phyloP scores from a whole-genome alignment of 2,329 filamentous ascomycete species.

The Epichloe amarillans region DNA sequence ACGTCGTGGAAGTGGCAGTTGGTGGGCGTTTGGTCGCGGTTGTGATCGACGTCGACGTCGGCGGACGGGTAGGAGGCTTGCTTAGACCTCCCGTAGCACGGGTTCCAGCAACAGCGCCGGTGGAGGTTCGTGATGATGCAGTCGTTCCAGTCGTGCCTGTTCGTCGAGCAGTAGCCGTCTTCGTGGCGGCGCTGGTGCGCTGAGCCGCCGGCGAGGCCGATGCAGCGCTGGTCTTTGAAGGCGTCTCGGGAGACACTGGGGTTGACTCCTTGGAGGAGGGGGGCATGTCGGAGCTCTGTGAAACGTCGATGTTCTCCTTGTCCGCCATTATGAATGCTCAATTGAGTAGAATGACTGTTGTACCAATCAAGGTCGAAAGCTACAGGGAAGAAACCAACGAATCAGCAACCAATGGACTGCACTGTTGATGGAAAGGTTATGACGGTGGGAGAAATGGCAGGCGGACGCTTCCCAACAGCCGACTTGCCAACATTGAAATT shows the following conservation, averaged over 20 bases:
- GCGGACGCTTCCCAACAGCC: background rate
- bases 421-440: background rate
- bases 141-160: slow-evolving; percentile 17
- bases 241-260: slow-evolving; percentile 19
- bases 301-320: slow-evolving; percentile 31
- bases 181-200: slow-evolving; percentile 20
- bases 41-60: slow-evolving; percentile 18
- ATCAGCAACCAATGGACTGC: background rate
- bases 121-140: slow-evolving; percentile 9
- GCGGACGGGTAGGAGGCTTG: slow-evolving; percentile 36
- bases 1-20: slow-evolving; percentile 22
- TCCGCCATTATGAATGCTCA: slow-evolving; percentile 29
- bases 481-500: background rate
- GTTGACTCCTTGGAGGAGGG: slow-evolving; percentile 15
- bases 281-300: slow-evolving; percentile 28
- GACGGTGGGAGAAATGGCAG: background rate
- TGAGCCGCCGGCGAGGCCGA: slow-evolving; percentile 19
- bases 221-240: slow-evolving; percentile 19
- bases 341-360: background rate
- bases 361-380: background rate
- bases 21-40: slow-evolving; percentile 17
- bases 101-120: slow-evolving; percentile 2
- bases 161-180: slow-evolving; percentile 22
- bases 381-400: background rate
- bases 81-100: slow-evolving; percentile 19